Evolutionary conservation across 345 rosid genomes (phyloP), one percentile per base, ranked within the genome.

Genomic region (Eucalyptus guilfoylei): DNA sequence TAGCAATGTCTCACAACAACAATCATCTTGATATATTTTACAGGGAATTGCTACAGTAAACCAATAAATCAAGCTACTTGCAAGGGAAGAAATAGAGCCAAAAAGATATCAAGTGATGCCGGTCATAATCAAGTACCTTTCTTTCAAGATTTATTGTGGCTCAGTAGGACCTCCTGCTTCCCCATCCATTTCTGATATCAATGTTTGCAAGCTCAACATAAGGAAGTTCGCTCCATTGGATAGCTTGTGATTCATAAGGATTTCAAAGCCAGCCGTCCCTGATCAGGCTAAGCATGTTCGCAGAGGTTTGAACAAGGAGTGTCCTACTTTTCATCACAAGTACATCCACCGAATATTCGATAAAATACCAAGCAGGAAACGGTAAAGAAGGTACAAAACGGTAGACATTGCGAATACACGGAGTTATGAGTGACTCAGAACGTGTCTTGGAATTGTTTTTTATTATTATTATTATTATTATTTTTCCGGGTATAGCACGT

Each of bases 241-340:
- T 89, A 94, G 88, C 88, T 93, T 92, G 90, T 89, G 93, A 89
- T 86, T 89, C 86, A 91, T 91, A 87, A 97, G 91, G 87, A 97
- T 92, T 90, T 97, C 95, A 92, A 94, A 95, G 81, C 98, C 99
- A 62, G 93, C 89, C 58, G 92, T 95, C 88, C 98, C 96, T 72
- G 96, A 96, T 49, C 99, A 95, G 86, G 94, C 96, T 87, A 94
- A 88, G 60, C 12, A 54, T 0, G 64, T 58, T 62, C 34, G 9
- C 69, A 62, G 69, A n/a, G 69, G 69, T 4, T 62, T 62, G 69
- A 30, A 30, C 14, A 4, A 10, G 69, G 69, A 62, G 69, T 62
- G 34, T 30, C 34, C 69, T 62, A 14, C 69, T 62, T 60, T 62
- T 30, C 34, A 7, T 62, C 34, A 0, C 69, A 6, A 13, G 69